A percentile compares a stretch with the other conserved stretches of the same genome.
Evolutionary conservation across 345 rosid genomes (phyloP).

Genomic region (Eucalyptus dawsonii): DNA sequence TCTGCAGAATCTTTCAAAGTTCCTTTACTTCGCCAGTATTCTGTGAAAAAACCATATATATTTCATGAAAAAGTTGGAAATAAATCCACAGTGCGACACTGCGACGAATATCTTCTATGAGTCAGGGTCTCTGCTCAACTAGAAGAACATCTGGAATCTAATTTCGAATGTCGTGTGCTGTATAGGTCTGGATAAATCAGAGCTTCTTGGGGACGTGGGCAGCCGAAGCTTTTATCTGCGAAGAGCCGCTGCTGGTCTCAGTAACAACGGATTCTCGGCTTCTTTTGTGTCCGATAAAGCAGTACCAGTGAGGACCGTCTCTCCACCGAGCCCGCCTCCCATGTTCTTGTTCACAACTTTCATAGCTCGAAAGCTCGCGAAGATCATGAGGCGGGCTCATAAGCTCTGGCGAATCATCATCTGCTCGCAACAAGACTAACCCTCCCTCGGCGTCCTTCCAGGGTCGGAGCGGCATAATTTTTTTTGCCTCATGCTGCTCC

Average conservation of each 20-base stretch:
- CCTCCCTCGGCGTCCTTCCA: background rate
- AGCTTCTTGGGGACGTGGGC: constrained; percentile 51
- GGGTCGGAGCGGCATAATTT: background rate
- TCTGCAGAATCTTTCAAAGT: background rate
- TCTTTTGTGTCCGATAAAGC: constrained; percentile 1
- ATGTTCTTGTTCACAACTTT: constrained; percentile 23
- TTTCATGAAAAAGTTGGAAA: background rate
- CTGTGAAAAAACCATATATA: background rate
- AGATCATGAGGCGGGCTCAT: constrained; percentile 38
- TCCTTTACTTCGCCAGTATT: background rate
- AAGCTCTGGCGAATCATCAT: constrained; percentile 56
- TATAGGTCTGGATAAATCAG: constrained; percentile 56
- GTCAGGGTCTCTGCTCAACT: background rate
- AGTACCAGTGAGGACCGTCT: background rate
- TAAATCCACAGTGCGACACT: background rate
- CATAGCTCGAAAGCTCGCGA: constrained; percentile 35
- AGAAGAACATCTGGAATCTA: background rate
- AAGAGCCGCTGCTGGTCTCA: constrained; percentile 13
- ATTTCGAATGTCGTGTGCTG: background rate
- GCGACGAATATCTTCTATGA: background rate
- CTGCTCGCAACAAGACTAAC: constrained; percentile 27
- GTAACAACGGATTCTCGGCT: constrained; percentile 1
- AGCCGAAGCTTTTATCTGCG: constrained; percentile 75
- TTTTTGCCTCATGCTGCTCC: background rate
- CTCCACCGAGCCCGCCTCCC: constrained; percentile 12